A percentile compares a stretch with the other conserved stretches of the same genome.
Evolutionary conservation across 805 yeast species (phyloP).

Genomic region (Metschnikowia henanensis): DNA sequence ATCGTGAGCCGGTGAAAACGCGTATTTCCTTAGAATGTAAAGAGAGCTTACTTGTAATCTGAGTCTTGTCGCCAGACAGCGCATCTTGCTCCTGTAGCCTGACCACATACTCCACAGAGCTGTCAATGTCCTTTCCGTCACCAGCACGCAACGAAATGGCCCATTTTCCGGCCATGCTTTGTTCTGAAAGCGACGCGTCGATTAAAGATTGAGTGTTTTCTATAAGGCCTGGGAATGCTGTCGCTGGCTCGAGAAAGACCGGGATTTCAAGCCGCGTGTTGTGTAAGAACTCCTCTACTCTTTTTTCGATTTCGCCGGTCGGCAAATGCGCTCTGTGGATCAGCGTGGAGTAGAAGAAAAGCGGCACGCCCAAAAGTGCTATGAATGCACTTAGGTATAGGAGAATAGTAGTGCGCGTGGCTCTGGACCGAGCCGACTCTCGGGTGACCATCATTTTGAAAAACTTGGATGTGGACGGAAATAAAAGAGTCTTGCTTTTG

Average conservation of each 20-base stretch:
- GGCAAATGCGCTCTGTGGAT: constrained; percentile 66
- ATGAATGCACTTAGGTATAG: constrained; percentile 19
- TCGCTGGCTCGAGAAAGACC: constrained; percentile 33
- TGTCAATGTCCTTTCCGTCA: constrained; percentile 15
- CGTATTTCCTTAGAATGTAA: constrained; percentile 36
- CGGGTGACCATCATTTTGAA: constrained; percentile 8
- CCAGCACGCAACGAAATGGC: constrained; percentile 24
- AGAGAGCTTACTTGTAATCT: constrained; percentile 28
- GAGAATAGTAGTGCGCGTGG: constrained; percentile 13
- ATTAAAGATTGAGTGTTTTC: constrained; percentile 37
- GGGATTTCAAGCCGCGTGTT: constrained; percentile 40
- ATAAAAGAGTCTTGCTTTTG: too few species aligned
- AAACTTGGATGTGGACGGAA: too few species aligned
- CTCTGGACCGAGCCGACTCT: constrained; percentile 11
- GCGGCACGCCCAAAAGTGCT: constrained; percentile 50
- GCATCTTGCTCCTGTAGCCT: constrained; percentile 20
- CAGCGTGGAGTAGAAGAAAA: constrained; percentile 60
- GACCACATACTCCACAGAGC: constrained; percentile 38
- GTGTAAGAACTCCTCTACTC: constrained; percentile 23
- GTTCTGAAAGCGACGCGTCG: constrained; percentile 26
- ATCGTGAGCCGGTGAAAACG: too few species aligned
- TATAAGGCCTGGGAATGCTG: constrained; percentile 31
- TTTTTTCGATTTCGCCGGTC: constrained; percentile 35
- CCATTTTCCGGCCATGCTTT: constrained; percentile 29
- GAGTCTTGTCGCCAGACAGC: constrained; percentile 1